A percentile compares a stretch with the other conserved stretches of the same genome.
Evolutionary conservation across 805 yeast species (phyloP).

Genomic region (Komagataella ulmi): DNA sequence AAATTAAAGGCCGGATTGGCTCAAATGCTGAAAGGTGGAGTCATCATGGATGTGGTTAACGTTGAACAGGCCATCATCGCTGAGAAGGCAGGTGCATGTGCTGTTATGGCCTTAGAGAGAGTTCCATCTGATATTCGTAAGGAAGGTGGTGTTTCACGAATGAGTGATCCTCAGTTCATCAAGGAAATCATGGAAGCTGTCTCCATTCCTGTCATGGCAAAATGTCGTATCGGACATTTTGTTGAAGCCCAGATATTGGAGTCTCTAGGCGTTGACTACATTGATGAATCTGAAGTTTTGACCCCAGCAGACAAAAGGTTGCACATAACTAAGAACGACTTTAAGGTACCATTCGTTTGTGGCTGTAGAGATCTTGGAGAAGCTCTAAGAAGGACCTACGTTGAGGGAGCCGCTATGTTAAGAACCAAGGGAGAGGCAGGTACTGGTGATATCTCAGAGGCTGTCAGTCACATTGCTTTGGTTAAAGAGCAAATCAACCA

Average conservation of each 20-base stretch:
- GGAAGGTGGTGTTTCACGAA: conserved; percentile 72
- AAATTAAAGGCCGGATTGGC: conserved; percentile 69
- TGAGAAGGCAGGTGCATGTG: conserved; percentile 77
- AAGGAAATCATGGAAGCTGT: conserved; percentile 59
- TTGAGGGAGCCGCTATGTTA: conserved; percentile 79
- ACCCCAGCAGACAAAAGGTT: conserved; percentile 65
- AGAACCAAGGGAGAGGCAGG: conserved; percentile 87
- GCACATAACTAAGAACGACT: conserved; percentile 49
- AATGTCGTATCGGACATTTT: conserved; percentile 70
- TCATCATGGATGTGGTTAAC: conserved; percentile 62
- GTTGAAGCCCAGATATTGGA: conserved; percentile 74
- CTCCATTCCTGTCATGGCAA: conserved; percentile 73
- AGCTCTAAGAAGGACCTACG: conserved; percentile 57
- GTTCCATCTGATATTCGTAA: conserved; percentile 81
- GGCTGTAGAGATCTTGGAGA: conserved; percentile 77
- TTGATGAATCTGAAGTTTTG: conserved; percentile 75
- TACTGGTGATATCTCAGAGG: conserved; percentile 77
- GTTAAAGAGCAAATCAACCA: conserved; percentile 43
- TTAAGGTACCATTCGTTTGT: conserved; percentile 69
- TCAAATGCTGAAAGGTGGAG: conserved; percentile 76
- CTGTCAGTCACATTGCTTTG: conserved; percentile 58
- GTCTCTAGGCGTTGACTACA: conserved; percentile 61
- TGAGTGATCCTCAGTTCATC: conserved; percentile 79
- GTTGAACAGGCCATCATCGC: conserved; percentile 75
- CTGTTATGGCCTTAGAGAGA: conserved; percentile 79